Conservation (phyloP, 2,329 filamentous ascomycete genomes). For the Hymenoscyphus scutula region DNA sequence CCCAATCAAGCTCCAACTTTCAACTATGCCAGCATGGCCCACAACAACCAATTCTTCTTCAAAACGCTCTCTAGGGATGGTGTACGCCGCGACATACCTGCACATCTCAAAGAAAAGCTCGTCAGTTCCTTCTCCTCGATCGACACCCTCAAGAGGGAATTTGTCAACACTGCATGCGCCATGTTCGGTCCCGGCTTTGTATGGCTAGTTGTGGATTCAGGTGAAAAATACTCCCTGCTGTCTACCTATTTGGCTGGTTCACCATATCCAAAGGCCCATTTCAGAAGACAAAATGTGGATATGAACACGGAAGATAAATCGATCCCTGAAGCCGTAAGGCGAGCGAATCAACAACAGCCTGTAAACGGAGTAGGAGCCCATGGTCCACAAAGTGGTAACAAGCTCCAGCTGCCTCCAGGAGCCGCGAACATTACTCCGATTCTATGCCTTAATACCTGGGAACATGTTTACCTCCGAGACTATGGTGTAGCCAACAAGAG, state of each 20-base stretch:
- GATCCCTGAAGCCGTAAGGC: conserved; percentile 41
- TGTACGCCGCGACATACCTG: conserved; percentile 48
- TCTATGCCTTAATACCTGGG: conserved; percentile 93
- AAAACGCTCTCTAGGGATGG: conserved; percentile 47
- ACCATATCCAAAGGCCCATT: conserved; percentile 82
- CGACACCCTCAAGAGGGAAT: conserved; percentile 75
- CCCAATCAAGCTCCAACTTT: conserved; percentile 76
- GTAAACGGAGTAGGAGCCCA: conserved; percentile 38
- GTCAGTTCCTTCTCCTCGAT: conserved; percentile 74
- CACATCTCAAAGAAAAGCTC: conserved; percentile 57
- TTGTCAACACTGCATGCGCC: conserved; percentile 74
- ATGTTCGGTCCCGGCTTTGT: conserved; percentile 99
- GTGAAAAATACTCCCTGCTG: conserved; percentile 61
- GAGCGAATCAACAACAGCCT: conserved; percentile 31
- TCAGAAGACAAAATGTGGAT: conserved; percentile 64
- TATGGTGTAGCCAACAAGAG: conserved; percentile 74
- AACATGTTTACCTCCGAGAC: conserved; percentile 87
- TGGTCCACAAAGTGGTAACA: conserved; percentile 26
- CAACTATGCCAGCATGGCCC: conserved; percentile 95
- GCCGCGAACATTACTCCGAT: conserved; percentile 71
- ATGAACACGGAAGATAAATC: conserved; percentile 60
- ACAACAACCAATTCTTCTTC: conserved; percentile 90
- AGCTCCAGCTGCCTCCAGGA: conserved; percentile 54
- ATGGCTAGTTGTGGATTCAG: conserved; percentile 71
- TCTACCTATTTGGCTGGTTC: conserved; percentile 89